Percentiles rank a stretch among this genome's conserved stretches.
phyloP scores from a whole-genome alignment of 257 asterid genomes.

The Verbascum thapsus region DNA sequence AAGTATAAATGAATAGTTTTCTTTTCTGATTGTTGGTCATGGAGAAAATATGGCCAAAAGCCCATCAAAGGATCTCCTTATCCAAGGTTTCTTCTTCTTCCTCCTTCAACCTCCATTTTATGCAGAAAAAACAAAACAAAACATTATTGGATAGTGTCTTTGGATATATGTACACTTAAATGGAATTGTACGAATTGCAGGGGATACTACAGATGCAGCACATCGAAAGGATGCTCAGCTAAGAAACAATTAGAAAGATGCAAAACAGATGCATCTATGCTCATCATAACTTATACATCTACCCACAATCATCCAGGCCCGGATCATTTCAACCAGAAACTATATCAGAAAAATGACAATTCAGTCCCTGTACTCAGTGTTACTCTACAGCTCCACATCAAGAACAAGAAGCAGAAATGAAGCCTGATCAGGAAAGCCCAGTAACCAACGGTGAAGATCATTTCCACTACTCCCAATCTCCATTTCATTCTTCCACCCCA shows the following conservation, averaged over 20 bases:
- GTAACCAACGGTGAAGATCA: slow-evolving; percentile 22
- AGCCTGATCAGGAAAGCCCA: slow-evolving; percentile 26
- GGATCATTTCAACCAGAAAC: slow-evolving; percentile 8
- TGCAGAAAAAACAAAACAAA: no score
- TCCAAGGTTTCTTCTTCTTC: no score
- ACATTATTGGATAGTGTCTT: no score
- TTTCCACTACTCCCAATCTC: slow-evolving; percentile 45
- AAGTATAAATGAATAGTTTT: no score
- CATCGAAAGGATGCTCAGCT: slow-evolving; percentile 79
- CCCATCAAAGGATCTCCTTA: no score
- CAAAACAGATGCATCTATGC: slow-evolving; percentile 66
- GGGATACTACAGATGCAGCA: slow-evolving; percentile 85
- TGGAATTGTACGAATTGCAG: slow-evolving; percentile 41
- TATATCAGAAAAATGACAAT: slow-evolving; percentile 1
- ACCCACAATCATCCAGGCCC: slow-evolving; percentile 71
- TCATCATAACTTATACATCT: slow-evolving; percentile 71
- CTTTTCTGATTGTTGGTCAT: no score
- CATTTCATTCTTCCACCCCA: slow-evolving; percentile 37
- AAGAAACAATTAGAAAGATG: slow-evolving; percentile 81
- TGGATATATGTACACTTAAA: background rate
- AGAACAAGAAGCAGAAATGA: slow-evolving; percentile 38
- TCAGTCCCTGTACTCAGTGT: slow-evolving; percentile 10
- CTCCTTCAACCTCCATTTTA: no score
- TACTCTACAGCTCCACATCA: slow-evolving; percentile 32
- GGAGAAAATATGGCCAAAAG: no score